Evolutionary conservation across 2,329 filamentous ascomycete genomes (phyloP).

Genomic region (Parasarocladium wereldwijsianum): DNA sequence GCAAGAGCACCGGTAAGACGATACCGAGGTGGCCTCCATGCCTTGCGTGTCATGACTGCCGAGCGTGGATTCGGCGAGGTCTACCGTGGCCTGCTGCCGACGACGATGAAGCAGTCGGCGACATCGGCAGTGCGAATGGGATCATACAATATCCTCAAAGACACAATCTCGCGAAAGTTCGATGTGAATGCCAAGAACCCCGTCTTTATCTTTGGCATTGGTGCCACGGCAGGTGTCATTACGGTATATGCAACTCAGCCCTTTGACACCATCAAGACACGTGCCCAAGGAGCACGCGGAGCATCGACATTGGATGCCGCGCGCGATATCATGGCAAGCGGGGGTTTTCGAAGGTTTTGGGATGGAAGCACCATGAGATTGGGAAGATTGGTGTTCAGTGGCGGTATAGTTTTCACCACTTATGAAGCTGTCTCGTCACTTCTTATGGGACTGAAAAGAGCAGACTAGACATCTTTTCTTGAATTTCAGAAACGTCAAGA

Average conservation of each 20-base stretch:
- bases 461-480: no score
- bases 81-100: slow-evolving; percentile 28
- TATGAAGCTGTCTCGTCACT: slow-evolving; percentile 40
- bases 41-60: slow-evolving; percentile 17
- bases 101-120: slow-evolving; percentile 31
- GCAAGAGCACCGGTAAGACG: slow-evolving; percentile 14
- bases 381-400: slow-evolving; percentile 47
- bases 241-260: slow-evolving; percentile 46
- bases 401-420: slow-evolving; percentile 50
- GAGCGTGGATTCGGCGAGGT: slow-evolving; percentile 26
- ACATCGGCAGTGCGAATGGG: slow-evolving; percentile 33
- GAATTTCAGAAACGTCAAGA: no score
- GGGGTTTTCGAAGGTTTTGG: slow-evolving; percentile 48
- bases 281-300: slow-evolving; percentile 42
- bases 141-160: slow-evolving; percentile 30
- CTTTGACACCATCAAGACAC: slow-evolving; percentile 50
- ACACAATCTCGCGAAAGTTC: slow-evolving; percentile 11
- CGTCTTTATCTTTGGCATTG: slow-evolving; percentile 42
- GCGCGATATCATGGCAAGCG: slow-evolving; percentile 35
- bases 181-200: slow-evolving; percentile 4
- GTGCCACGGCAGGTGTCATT: slow-evolving; percentile 42
- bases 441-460: no score
- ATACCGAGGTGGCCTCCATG: slow-evolving; percentile 17
- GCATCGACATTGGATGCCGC: slow-evolving; percentile 42
- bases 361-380: slow-evolving; percentile 54